Evolutionary conservation across 371 early-diverging fungal species (phyloP).

Genomic region (Mortierella sp.): DNA sequence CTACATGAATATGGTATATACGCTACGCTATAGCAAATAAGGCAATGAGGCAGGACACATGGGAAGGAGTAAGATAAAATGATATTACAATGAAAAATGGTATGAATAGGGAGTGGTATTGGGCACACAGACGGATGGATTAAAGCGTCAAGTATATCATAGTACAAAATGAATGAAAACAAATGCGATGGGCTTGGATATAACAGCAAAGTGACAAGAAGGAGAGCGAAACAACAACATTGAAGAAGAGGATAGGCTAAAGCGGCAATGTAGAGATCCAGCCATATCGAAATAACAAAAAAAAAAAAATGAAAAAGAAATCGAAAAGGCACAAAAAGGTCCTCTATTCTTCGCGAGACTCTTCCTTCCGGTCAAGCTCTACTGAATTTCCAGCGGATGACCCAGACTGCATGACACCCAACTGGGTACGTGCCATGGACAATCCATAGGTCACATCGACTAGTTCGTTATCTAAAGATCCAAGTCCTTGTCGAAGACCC

Average conservation of each 20-base stretch:
- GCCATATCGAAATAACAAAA: background rate
- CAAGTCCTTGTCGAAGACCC: slow-evolving; percentile 45
- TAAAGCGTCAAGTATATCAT: slow-evolving; percentile 9
- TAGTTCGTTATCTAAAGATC: slow-evolving; percentile 42
- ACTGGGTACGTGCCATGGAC: slow-evolving; percentile 52
- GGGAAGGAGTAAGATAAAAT: slow-evolving; percentile 8
- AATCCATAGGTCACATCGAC: slow-evolving; percentile 50
- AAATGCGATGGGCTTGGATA: background rate
- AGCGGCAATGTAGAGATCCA: background rate
- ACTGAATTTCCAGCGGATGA: background rate
- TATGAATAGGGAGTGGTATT: slow-evolving; percentile 6
- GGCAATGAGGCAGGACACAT: too few relatives aligned
- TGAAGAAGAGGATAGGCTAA: background rate
- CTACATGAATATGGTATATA: slow-evolving; percentile 7
- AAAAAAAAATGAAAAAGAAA: background rate
- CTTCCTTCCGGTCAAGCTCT: slow-evolving; percentile 39
- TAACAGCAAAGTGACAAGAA: slow-evolving; percentile 6
- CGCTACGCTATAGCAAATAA: background rate
- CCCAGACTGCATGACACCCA: slow-evolving; percentile 47
- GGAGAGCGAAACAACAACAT: background rate
- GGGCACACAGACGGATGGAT: slow-evolving; percentile 9
- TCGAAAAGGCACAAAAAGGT: background rate
- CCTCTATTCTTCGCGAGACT: slow-evolving; percentile 46
- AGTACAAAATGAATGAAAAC: slow-evolving; percentile 20
- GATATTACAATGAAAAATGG: slow-evolving; percentile 37